A percentile compares a stretch with the other conserved stretches of the same genome.
phyloP scores from a whole-genome alignment of 2,329 filamentous ascomycete species.

The Arthrinium phaeospermum region DNA sequence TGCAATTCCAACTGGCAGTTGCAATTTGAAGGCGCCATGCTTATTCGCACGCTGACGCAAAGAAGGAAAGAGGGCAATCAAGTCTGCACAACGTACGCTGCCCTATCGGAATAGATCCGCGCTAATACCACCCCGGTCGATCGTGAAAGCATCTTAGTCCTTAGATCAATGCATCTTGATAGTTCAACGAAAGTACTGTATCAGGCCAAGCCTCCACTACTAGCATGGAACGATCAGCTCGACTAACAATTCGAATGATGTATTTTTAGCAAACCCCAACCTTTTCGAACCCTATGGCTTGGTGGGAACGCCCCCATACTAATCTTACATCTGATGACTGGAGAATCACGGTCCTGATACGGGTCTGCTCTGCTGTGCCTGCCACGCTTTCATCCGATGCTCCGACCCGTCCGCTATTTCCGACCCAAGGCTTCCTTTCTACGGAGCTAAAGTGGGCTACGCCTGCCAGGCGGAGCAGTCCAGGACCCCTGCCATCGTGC shows the following conservation, averaged over 20 bases:
- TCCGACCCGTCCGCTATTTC: background rate
- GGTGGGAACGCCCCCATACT: background rate
- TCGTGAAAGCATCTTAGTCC: no score
- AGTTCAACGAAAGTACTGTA: background rate
- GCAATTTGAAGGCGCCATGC: background rate
- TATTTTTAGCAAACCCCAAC: slow-evolving; percentile 1
- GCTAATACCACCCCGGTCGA: no score
- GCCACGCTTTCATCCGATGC: background rate
- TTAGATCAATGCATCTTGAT: no score
- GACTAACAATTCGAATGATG: background rate
- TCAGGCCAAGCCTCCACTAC: background rate
- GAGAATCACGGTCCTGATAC: background rate
- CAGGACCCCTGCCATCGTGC: background rate
- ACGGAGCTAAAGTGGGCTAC: background rate
- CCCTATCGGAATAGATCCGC: no score
- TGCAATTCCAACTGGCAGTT: background rate
- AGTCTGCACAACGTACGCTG: no score
- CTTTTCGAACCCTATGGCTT: background rate
- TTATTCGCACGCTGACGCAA: background rate
- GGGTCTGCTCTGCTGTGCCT: background rate
- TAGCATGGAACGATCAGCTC: background rate
- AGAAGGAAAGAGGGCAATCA: background rate
- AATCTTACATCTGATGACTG: background rate
- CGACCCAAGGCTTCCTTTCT: background rate
- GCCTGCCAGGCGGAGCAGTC: background rate